Evolutionary conservation across 768 basidiomycete genomes (phyloP).

Genomic region (Amanita inopinata): DNA sequence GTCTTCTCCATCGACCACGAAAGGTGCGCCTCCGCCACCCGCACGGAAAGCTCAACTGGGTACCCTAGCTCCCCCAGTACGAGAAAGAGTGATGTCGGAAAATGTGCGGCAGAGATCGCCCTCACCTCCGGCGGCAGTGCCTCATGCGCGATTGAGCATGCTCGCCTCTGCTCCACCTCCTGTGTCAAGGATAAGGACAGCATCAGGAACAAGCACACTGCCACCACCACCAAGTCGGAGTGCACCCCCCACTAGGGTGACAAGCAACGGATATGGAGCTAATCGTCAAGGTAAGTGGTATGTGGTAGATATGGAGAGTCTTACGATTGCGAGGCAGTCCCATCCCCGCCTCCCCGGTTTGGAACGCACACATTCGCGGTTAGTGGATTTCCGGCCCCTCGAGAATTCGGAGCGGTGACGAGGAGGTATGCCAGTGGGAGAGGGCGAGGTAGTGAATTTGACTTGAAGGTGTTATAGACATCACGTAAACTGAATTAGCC

Average conservation of each 20-base stretch:
- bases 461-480: constrained; percentile 21
- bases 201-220: constrained; percentile 17
- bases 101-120: constrained; percentile 5
- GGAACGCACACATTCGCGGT: constrained; percentile 69
- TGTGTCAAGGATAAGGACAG: constrained; percentile 19
- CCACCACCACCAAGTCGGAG: constrained; percentile 24
- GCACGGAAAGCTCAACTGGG: constrained; percentile 14
- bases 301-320: background rate
- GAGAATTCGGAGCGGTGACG: constrained; percentile 39
- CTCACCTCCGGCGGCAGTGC: constrained; percentile 3
- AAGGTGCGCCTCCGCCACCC: constrained; percentile 35
- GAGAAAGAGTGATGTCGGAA: constrained; percentile 14
- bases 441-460: constrained; percentile 62
- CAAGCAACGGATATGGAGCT: constrained; percentile 1
- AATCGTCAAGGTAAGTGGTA: background rate
- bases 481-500: background rate
- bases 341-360: constrained; percentile 46
- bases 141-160: background rate
- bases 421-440: constrained; percentile 61
- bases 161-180: too few species aligned
- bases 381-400: constrained; percentile 71
- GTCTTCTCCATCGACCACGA: constrained; percentile 18
- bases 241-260: constrained; percentile 1
- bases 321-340: constrained; percentile 22
- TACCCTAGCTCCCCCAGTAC: constrained; percentile 14